Evolutionary conservation across 306 rosid species (phyloP), one percentile per base, ranked within the genome.

Genomic region (Chamaecrista fasciculata): DNA sequence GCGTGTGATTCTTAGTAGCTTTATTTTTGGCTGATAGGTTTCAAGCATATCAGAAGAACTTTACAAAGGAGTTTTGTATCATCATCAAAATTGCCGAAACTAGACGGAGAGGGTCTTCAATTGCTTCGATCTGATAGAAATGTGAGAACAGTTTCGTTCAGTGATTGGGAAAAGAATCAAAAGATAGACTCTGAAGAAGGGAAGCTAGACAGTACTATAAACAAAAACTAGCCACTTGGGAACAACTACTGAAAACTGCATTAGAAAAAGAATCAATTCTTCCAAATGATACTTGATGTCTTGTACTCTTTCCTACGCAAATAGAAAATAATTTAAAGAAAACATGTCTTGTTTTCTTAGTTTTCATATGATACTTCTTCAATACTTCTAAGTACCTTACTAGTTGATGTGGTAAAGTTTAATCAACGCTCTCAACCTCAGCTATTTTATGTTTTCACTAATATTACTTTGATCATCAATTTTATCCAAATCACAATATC

Each of bases 111-210:
- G 11, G 97, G 97, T 71, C 96, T 90, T 52, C 81, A 79, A 67
- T 84, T 80, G 71, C 79, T 89, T 50, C 67, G 88, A 66, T 73
- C 69, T 34, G 74, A 79, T 26, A 91, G 85, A 76, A 82, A 84
- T 55, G 80, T 84, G 44, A 79, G 77, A 74, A 66, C 76, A 70
- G 50, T 91, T 39, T 85, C 94, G 23, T 85, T 90, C 63, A 34
- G 60, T 80, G 84, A 66, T 29, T 94, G 96, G 97, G 92, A 86
- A 74, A 86, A n/a, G n/a, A n/a, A n/a, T n/a, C n/a, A n/a, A n/a
- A n/a, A 84, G 78, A 90, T 90, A 55, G 97, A 94, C 79, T 78
- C 90, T 8, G 85, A 74, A 74, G 97, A 94, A 82, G 85, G 70
- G 77, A 79, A 76, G 70, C 83, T 84, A 55, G 97, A 95, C 68